phyloP scores from a whole-genome alignment of 805 yeast species.

The Metschnikowia cerradonensis region DNA sequence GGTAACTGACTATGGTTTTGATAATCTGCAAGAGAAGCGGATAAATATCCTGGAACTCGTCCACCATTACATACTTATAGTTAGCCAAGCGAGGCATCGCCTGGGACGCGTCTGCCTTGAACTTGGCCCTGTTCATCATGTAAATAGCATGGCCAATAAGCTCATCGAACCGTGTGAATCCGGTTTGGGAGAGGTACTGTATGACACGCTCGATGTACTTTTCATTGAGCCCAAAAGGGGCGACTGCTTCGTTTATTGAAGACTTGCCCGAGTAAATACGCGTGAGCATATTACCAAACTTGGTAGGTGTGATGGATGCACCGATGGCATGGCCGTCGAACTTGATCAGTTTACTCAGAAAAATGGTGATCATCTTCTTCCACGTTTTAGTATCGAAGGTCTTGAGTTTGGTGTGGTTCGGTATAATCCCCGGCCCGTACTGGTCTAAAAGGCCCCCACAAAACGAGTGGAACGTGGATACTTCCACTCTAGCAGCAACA shows the following conservation, averaged over 20 bases:
- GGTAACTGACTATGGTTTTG: slow-evolving; percentile 32
- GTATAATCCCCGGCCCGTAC: slow-evolving; percentile 20
- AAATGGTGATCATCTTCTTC: slow-evolving; percentile 32
- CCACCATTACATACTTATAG: slow-evolving; percentile 48
- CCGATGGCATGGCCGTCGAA: slow-evolving; percentile 23
- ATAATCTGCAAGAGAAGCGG: slow-evolving; percentile 46
- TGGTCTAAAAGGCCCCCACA: slow-evolving; percentile 48
- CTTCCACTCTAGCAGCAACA: slow-evolving; percentile 72
- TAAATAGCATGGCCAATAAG: slow-evolving; percentile 29
- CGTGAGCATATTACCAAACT: slow-evolving; percentile 24
- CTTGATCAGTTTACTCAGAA: slow-evolving; percentile 33
- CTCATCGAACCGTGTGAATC: slow-evolving; percentile 35
- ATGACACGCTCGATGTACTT: slow-evolving; percentile 26
- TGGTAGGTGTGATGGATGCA: slow-evolving; percentile 21
- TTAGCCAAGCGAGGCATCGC: slow-evolving; percentile 19
- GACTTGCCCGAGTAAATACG: slow-evolving; percentile 21
- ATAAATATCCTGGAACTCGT: slow-evolving; percentile 73
- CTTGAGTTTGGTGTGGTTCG: slow-evolving; percentile 15
- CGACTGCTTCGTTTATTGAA: slow-evolving; percentile 22
- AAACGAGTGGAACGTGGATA: slow-evolving; percentile 70
- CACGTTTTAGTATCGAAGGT: slow-evolving; percentile 56
- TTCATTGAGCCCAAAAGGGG: slow-evolving; percentile 21
- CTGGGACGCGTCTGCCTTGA: neutral
- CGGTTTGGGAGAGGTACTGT: slow-evolving; percentile 28
- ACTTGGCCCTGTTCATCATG: slow-evolving; percentile 19